phyloP scores from a whole-genome alignment of 176 grass and related monocot species.

The Coix lacrymajobi region DNA sequence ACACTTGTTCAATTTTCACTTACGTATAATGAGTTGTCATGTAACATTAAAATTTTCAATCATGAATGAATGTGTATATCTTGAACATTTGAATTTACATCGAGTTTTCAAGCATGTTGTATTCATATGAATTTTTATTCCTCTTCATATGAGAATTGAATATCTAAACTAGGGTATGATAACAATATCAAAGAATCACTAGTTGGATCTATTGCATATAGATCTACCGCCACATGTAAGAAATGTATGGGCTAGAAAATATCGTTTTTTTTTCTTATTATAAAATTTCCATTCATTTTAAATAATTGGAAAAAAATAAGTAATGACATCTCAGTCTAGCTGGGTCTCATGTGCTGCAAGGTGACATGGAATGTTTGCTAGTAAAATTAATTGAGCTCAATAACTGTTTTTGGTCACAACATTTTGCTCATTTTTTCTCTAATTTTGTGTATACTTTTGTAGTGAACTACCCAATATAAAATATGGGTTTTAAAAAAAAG shows the following conservation, averaged over 20 bases:
- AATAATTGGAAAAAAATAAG: background rate
- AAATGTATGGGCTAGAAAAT: background rate
- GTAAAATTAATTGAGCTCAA: background rate
- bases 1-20: background rate
- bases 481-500: too few relatives aligned
- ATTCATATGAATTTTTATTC: background rate
- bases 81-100: background rate
- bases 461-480: background rate
- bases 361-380: background rate
- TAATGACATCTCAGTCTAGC: background rate
- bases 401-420: background rate
- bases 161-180: background rate
- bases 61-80: background rate
- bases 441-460: background rate
- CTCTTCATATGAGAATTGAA: background rate
- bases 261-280: too few relatives aligned
- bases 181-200: background rate
- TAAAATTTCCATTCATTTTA: background rate
- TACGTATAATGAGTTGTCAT: background rate
- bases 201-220: background rate
- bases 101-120: background rate
- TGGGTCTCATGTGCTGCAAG: background rate
- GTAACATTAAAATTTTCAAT: background rate
- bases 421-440: background rate
- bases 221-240: background rate